Evolutionary conservation across 345 rosid species (phyloP), one percentile per base, ranked within the genome.

Genomic region (Pseudoturritis turrita): DNA sequence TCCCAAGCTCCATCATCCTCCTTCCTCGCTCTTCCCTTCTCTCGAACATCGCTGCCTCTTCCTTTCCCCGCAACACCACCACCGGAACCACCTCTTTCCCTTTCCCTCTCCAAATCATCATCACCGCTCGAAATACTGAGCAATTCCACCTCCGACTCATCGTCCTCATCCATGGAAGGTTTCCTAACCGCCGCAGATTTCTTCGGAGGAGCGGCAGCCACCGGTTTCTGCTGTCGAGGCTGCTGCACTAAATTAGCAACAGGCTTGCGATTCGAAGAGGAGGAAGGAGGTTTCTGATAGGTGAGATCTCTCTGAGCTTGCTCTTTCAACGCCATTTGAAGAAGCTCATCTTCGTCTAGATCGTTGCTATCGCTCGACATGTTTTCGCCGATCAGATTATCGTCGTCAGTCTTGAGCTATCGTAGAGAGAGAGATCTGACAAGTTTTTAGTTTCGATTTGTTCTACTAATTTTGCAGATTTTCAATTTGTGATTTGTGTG

Each of bases 61-160:
- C 77, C 82, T 22, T 78, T 62, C 26, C 78, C 81, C 15, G 47
- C 49, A 46, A 74, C 68, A 9, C 81, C 70, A 9, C 80, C 78
- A 22, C 70, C 74, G 22, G 74, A 72, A 31, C 71, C 59, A 23
- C 62, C 81, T 19, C 63, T 67, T 43, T 73, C 82, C 18, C 77
- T 74, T 76, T 86, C 90, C 76, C 71, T 88, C 31, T 68, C 76
- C 31, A 78, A 63, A 52, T 91, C 98, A 74, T 95, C 98, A 35
- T 95, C 99, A 41, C 99, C 98, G 62, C 99, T 95, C 18, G 98
- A 95, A 70, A 95, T 95, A 77, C 99, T 95, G 10, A 95, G 88
- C 96, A 95, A 81, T 85, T 95, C 99, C 52, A 95, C 93, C 82
- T 91, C 99, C 71, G 99, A 95, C 67, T 89, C 97, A 2, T 94